These are phyloP conservation scores for Syncephalastrum contaminatum DNA, from an alignment of 371 early-diverging fungal species.

Conservation along the genomic window DNA sequence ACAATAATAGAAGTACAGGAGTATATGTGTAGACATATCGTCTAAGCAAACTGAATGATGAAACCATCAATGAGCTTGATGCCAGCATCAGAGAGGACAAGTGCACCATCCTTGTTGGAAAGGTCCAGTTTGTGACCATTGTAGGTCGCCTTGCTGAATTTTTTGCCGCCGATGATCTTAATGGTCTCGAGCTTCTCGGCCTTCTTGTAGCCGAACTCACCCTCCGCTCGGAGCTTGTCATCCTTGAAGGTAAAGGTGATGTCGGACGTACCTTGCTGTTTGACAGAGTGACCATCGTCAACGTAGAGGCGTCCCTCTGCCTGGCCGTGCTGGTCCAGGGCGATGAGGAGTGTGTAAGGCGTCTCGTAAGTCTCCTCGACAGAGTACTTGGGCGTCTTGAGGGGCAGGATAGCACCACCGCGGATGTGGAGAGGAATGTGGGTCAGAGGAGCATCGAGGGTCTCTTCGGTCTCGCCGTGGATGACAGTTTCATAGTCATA, in stretches of 20 bases:
- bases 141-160: slow-evolving; percentile 9
- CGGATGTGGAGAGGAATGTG: slow-evolving; percentile 51
- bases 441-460: slow-evolving; percentile 40
- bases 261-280: slow-evolving; percentile 25
- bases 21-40: background rate
- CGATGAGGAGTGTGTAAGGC: slow-evolving; percentile 47
- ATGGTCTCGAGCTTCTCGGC: slow-evolving; percentile 20
- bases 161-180: slow-evolving; percentile 11
- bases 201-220: slow-evolving; percentile 26
- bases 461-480: slow-evolving; percentile 7
- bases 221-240: slow-evolving; percentile 24
- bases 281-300: slow-evolving; percentile 57
- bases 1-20: background rate
- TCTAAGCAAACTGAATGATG: background rate
- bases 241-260: slow-evolving; percentile 25
- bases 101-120: background rate
- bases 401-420: slow-evolving; percentile 45
- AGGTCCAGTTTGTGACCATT: slow-evolving; percentile 6
- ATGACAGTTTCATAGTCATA: slow-evolving; percentile 19
- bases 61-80: slow-evolving; percentile 3
- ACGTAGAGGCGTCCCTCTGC: slow-evolving; percentile 55
- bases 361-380: slow-evolving; percentile 40
- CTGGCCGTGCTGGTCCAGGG: slow-evolving; percentile 36
- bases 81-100: slow-evolving; percentile 1
- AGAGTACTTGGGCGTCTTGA: slow-evolving; percentile 41